Percentiles rank a stretch among this genome's conserved stretches.
Evolutionary conservation across 1,139 yeast species (phyloP).

Genomic region (Blastobotrys aristatus): DNA sequence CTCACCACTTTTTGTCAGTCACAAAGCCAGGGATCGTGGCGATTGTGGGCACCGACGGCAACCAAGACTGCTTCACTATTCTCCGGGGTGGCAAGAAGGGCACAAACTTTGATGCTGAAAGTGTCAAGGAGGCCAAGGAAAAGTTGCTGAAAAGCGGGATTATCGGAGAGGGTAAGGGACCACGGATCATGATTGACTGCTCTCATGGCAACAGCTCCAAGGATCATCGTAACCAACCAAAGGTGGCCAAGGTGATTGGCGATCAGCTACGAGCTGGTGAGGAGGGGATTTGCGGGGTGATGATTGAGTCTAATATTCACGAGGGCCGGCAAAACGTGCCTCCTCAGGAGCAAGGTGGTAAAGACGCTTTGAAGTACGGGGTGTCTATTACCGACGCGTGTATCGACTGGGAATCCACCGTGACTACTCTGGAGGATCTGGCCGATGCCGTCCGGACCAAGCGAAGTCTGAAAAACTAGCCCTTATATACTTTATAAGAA

Average conservation of each 20-base stretch:
- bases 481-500: background rate
- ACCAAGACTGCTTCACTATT: conserved; percentile 82
- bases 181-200: conserved; percentile 91
- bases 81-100: conserved; percentile 94
- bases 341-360: conserved; percentile 61
- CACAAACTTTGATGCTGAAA: conserved; percentile 77
- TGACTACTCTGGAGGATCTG: conserved; percentile 59
- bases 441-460: conserved; percentile 77
- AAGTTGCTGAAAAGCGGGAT: conserved; percentile 57
- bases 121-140: conserved; percentile 63
- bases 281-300: conserved; percentile 76
- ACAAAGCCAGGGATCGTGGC: conserved; percentile 95
- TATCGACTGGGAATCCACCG: conserved; percentile 84
- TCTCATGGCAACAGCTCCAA: conserved; percentile 94
- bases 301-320: conserved; percentile 88
- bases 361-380: conserved; percentile 74
- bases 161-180: conserved; percentile 40
- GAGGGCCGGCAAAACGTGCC: conserved; percentile 95
- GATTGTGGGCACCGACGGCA: conserved; percentile 92
- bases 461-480: conserved; percentile 41
- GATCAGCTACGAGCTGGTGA: conserved; percentile 78
- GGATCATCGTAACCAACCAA: conserved; percentile 88
- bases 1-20: conserved; percentile 90
- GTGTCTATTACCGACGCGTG: conserved; percentile 96
- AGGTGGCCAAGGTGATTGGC: conserved; percentile 76